A percentile compares a stretch with the other conserved stretches of the same genome.
phyloP scores from a whole-genome alignment of 192 early-diverging fungal genomes.

The Spinellus fusiger region DNA sequence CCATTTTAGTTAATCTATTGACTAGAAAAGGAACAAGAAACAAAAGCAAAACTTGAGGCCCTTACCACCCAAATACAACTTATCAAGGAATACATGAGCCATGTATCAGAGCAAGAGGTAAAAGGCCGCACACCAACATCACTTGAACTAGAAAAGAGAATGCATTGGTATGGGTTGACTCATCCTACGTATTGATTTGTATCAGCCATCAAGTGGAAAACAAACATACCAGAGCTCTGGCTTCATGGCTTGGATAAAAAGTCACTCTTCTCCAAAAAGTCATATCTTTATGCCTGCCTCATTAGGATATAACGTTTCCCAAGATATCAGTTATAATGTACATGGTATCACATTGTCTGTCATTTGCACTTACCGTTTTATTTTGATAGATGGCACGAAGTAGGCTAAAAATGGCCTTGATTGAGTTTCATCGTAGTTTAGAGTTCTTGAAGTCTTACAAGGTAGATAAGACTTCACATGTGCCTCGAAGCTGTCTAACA shows the following conservation, averaged over 20 bases:
- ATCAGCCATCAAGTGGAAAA: no score
- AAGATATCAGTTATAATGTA: conserved; percentile 21
- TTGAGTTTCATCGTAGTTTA: conserved; percentile 68
- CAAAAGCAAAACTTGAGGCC: conserved; percentile 37
- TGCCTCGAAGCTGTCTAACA: neutral
- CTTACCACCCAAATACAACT: conserved; percentile 41
- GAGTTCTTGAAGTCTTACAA: conserved; percentile 67
- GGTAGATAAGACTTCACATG: conserved; percentile 19
- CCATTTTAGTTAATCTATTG: no score
- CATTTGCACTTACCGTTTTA: neutral
- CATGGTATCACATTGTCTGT: neutral
- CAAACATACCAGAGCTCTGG: no score
- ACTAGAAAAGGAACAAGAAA: conserved; percentile 44
- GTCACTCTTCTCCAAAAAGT: no score
- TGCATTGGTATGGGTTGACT: no score
- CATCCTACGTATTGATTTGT: no score
- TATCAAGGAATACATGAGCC: conserved; percentile 38
- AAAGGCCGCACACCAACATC: neutral
- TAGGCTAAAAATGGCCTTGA: conserved; percentile 62
- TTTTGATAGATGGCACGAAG: conserved; percentile 31
- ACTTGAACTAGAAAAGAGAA: neutral
- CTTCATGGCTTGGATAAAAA: no score
- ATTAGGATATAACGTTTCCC: conserved; percentile 1
- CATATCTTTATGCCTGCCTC: neutral
- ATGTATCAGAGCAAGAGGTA: conserved; percentile 30